Percentiles rank a stretch among this genome's conserved stretches.
These are phyloP conservation scores for Withania somnifera DNA, from an alignment of 305 asterid genomes.

Conservation along the genomic window DNA sequence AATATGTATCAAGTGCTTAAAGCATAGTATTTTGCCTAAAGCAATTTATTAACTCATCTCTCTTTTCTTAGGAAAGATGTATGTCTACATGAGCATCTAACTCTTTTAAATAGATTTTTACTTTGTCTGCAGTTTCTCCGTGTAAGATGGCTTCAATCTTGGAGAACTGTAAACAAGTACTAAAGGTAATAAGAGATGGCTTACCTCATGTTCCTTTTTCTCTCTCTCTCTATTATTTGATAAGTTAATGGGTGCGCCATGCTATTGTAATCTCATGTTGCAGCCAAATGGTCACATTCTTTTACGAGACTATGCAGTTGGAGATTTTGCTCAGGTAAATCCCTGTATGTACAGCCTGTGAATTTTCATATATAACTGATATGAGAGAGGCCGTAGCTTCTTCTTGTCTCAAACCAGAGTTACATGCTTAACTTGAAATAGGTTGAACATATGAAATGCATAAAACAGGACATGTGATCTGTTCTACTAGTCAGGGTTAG, in stretches of 20 bases:
- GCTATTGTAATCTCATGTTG: slow-evolving; percentile 16
- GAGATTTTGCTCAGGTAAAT: slow-evolving; percentile 68
- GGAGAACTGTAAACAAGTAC: slow-evolving; percentile 52
- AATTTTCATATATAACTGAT: neutral
- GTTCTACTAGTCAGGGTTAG: neutral
- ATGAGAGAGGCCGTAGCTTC: neutral
- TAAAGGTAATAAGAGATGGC: slow-evolving; percentile 35
- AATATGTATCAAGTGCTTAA: neutral
- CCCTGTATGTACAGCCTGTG: neutral
- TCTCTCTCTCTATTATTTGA: neutral
- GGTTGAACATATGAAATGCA: neutral
- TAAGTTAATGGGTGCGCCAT: neutral
- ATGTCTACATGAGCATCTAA: slow-evolving; percentile 4
- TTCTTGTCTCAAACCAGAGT: neutral
- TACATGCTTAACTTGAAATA: neutral
- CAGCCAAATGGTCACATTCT: slow-evolving; percentile 79
- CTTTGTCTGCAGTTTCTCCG: slow-evolving; percentile 81
- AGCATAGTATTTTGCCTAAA: neutral
- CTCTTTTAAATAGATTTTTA: slow-evolving; percentile 47
- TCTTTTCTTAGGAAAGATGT: neutral
- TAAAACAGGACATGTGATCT: neutral
- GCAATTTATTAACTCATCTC: neutral
- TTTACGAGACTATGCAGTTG: slow-evolving; percentile 67
- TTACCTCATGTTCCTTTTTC: neutral
- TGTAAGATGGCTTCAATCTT: slow-evolving; percentile 50